Conservation (phyloP, 2,329 filamentous ascomycete species). For the Rhytidhysteron rufulum region DNA sequence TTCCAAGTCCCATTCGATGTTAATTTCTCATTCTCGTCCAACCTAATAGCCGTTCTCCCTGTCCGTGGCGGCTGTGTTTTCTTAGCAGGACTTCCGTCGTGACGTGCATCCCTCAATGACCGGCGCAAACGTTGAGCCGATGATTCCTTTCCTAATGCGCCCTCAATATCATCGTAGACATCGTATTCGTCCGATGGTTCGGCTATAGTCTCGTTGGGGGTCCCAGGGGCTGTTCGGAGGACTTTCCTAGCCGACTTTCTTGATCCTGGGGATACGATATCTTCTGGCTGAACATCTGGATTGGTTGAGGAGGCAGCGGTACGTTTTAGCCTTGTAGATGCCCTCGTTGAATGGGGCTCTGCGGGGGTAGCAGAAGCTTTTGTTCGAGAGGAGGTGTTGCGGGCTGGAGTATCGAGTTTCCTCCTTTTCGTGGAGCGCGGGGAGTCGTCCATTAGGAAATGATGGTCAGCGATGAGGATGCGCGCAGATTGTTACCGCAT, state of each 20-base stretch:
- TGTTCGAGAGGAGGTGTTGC: conserved; percentile 16
- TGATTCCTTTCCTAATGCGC: conserved; percentile 24
- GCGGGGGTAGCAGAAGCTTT: no score
- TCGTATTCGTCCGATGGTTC: conserved; percentile 23
- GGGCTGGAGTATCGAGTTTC: conserved; percentile 28
- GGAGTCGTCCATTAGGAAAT: conserved; percentile 26
- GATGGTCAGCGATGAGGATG: no score
- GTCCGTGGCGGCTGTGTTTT: background rate
- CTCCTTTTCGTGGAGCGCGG: conserved; percentile 34
- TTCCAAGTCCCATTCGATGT: background rate
- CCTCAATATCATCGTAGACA: conserved; percentile 43
- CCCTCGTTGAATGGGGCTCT: no score
- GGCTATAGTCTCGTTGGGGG: conserved; percentile 5
- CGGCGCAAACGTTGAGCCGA: conserved; percentile 5
- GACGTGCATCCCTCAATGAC: background rate
- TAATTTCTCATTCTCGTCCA: background rate
- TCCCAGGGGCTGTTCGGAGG: background rate
- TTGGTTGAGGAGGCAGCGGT: no score
- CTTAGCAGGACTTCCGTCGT: background rate
- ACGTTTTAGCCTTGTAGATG: no score
- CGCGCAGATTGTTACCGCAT: no score
- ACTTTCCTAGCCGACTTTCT: no score
- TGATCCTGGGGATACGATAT: background rate
- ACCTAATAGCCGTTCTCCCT: background rate
- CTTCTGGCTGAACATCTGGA: background rate